Evolutionary conservation across 2,329 filamentous ascomycete species (phyloP).

Genomic region (Dichotomopilus funicola): DNA sequence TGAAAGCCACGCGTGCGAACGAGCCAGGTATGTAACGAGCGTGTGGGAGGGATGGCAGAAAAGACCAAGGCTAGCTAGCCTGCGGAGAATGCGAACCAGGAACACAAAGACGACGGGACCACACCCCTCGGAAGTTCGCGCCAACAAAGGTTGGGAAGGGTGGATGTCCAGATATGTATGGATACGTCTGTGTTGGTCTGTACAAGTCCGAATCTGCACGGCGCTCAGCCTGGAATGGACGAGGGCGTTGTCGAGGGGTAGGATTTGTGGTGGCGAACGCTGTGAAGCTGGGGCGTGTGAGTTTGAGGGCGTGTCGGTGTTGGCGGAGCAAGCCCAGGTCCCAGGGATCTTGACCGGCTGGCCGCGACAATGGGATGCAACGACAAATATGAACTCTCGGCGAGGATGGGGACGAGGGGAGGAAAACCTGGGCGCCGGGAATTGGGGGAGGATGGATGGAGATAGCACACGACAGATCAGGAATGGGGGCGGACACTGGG

Average conservation of each 20-base stretch:
- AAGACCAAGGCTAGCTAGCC: background rate
- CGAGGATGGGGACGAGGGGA: constrained; percentile 13
- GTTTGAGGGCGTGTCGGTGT: background rate
- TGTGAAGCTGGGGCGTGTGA: background rate
- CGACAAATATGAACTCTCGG: constrained; percentile 17
- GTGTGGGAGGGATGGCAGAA: background rate
- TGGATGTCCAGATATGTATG: no score
- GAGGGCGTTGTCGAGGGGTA: background rate
- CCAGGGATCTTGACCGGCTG: constrained; percentile 12
- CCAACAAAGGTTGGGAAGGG: background rate
- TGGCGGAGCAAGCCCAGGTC: constrained; percentile 14
- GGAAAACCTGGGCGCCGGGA: constrained; percentile 22
- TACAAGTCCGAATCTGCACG: background rate
- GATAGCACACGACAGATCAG: background rate
- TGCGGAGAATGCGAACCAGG: background rate
- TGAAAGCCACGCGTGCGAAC: background rate
- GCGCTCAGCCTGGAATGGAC: constrained; percentile 4
- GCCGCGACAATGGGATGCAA: constrained; percentile 21
- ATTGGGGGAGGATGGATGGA: constrained; percentile 4
- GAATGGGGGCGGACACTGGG: background rate
- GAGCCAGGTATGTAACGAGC: background rate
- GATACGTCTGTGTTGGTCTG: no score
- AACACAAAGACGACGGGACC: background rate
- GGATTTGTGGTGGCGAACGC: background rate
- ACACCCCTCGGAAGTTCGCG: background rate